A percentile compares a stretch with the other conserved stretches of the same genome.
phyloP scores from a whole-genome alignment of 176 grass and related monocot species.

The Sorghum bicolor region DNA sequence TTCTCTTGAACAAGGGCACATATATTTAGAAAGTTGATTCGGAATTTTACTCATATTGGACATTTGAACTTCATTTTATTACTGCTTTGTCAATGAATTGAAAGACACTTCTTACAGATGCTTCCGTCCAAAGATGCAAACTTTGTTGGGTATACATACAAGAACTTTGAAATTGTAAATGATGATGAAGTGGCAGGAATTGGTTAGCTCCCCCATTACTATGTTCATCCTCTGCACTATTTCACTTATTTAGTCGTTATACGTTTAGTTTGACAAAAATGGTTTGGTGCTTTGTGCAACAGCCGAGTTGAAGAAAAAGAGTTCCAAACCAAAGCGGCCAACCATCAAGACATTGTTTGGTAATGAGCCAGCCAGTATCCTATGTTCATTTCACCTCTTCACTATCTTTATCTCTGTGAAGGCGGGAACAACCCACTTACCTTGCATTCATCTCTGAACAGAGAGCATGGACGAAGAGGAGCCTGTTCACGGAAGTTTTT shows the following conservation, averaged over 20 bases:
- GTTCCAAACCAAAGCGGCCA: conserved; percentile 87
- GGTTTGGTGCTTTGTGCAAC: conserved; percentile 39
- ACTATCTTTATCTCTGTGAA: neutral
- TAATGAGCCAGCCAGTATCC: conserved; percentile 38
- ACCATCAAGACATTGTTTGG: conserved; percentile 99
- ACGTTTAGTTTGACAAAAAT: conserved; percentile 27
- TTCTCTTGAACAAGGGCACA: neutral
- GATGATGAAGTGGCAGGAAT: conserved; percentile 91
- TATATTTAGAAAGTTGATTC: neutral
- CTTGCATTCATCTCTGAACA: conserved; percentile 30
- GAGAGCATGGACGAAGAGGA: conserved; percentile 65
- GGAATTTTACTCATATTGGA: neutral
- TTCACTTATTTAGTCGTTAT: neutral
- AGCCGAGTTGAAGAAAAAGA: conserved; percentile 98
- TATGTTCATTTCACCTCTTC: neutral
- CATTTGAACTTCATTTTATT: conserved; percentile 28
- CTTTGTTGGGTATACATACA: conserved; percentile 99
- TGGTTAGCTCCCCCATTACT: conserved; percentile 44
- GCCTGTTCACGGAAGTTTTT: conserved; percentile 78
- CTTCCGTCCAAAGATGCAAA: conserved; percentile 98
- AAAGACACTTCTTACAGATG: conserved; percentile 61
- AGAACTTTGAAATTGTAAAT: conserved; percentile 99
- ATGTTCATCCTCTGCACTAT: neutral
- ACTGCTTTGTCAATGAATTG: conserved; percentile 7
- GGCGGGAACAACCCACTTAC: conserved; percentile 12